Evolutionary conservation across 164 flowering plant species (phyloP), one percentile per base, ranked within the genome.

Genomic region (Warburgia ugandensis): DNA sequence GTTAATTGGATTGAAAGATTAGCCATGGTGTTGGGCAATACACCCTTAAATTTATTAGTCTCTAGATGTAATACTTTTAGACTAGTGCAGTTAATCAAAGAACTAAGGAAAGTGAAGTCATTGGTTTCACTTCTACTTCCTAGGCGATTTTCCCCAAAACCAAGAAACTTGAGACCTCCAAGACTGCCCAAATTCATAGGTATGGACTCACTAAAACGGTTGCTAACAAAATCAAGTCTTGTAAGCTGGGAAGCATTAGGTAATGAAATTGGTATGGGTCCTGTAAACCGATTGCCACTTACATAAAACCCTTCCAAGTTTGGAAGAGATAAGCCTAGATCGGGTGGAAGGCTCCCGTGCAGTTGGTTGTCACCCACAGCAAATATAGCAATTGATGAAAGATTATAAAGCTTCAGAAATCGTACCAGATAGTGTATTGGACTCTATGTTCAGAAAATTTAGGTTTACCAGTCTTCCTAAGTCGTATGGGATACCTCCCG

Each of bases 11-110:
- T 66, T 4, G 83, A 76, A 11, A 80, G n/a, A n/a, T n/a, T n/a
- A n/a, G n/a, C n/a, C n/a, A n/a, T n/a, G n/a, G n/a, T n/a, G n/a
- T n/a, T n/a, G 73, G 81, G 81, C 33, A 80, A 46, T 0, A 19
- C 48, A 7, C 86, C 86, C 23, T 56, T 64, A 2, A 80, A 19
- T 39, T 8, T 52, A 60, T 80, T 80, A 14, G 49, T 62, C 39
- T 64, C 74, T 6, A 76, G 6, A 1, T 71, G 71, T 2, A 80
- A 66, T 25, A 45, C 45, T 4, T 58, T 23, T 2, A 80, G 68
- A 12, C 8, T 40, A n/a, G 71, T 58, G 21, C 70, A 58, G 39
- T 75, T 77, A n/a, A 54, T 31, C 45, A 77, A 48, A 22, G 70
- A 57, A 33, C 50, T 41, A 22, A 77, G 42, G 29, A 75, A 75